Evolutionary conservation across 768 basidiomycete genomes (phyloP), one percentile per base, ranked within the genome.

Genomic region (Psilocybe cyanescens): DNA sequence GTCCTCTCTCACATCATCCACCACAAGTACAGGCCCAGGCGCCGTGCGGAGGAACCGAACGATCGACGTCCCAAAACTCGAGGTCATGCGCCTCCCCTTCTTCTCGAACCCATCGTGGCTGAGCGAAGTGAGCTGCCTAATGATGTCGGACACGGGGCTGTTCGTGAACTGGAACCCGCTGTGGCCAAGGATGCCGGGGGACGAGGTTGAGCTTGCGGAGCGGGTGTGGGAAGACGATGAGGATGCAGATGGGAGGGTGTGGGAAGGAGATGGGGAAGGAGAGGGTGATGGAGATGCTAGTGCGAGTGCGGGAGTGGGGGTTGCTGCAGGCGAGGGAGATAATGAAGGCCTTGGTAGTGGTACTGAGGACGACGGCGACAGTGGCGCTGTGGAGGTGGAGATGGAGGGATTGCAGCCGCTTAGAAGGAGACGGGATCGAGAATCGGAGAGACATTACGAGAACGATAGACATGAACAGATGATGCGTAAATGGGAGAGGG

Each of bases 81-180:
- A 51, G 2, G 59, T 78, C 47, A 62, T 66, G 4, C 77, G 75
- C 30, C 55, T 73, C 29, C 74, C 72, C 4, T 70, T 65, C 50
- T 74, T 80, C 53, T 71, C 68, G 14, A 66, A 78, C 46, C 67
- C 70, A 0, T 53, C 65, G 1, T 66, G 64, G 51, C 68, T 82
- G 29, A 58, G 41, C 16, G 62, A 60, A 57, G 67, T 86, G n/a
- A 78, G 78, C 28, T 87, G 85, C 65, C 75, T 87, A 19, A 85
- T 86, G 67, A 78, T 86, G 74, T 82, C 83, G 0, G 79, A 83
- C 29, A 82, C 83, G 0, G 81, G 80, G 0, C 61, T 87, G 11
- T 87, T 77, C 61, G 64, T 86, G 37, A 85, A 81, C 57, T 84
- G 80, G 74, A 77, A 54, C 60, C 67, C 51, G 8, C 17, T 56